These are phyloP conservation scores for Achlya hypogyna DNA, from an alignment of 352 stramenopile species.

Conservation along the genomic window DNA sequence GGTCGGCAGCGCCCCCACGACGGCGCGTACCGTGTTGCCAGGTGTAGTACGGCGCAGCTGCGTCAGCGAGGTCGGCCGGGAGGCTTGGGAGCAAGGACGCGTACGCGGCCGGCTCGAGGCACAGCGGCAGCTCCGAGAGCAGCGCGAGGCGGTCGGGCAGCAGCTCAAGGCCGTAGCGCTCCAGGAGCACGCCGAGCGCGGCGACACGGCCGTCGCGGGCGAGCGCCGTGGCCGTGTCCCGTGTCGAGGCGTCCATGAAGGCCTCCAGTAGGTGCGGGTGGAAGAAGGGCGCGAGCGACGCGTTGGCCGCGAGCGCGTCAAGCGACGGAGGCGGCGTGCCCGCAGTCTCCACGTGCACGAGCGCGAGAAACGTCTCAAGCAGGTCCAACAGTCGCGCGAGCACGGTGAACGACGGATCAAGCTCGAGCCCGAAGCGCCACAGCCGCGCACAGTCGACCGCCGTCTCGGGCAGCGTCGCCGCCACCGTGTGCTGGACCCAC, in stretches of 20 bases:
- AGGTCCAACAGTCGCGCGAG: background rate
- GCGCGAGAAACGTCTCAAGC: conserved; percentile 6
- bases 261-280: background rate
- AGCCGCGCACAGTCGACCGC: background rate
- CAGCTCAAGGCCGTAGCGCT: background rate
- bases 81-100: background rate
- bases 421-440: conserved; percentile 4
- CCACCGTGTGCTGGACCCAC: background rate
- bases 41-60: conserved; percentile 1
- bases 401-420: background rate
- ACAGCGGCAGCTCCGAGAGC: background rate
- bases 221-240: background rate
- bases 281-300: background rate
- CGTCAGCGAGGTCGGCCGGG: background rate
- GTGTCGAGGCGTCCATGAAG: background rate
- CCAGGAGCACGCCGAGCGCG: background rate
- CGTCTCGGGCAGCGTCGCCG: background rate
- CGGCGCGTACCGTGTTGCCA: background rate
- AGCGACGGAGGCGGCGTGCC: background rate
- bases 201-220: background rate
- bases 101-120: background rate
- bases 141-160: background rate
- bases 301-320: background rate
- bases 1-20: background rate
- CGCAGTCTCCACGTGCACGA: background rate